A percentile compares a stretch with the other conserved stretches of the same genome.
These are phyloP conservation scores for Torulaspora indica DNA, from an alignment of 805 yeast genomes.

Conservation along the genomic window DNA sequence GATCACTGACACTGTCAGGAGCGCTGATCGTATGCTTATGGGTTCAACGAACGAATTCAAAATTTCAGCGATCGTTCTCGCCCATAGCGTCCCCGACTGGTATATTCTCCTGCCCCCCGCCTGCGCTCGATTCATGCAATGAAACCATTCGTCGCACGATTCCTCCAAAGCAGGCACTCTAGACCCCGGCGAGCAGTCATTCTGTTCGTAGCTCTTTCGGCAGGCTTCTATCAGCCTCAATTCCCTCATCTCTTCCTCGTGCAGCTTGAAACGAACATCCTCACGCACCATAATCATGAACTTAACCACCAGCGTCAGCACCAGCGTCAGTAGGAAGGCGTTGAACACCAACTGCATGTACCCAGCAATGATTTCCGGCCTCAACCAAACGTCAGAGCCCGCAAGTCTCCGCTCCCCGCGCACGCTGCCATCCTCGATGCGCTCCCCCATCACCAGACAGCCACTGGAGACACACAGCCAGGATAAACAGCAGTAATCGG, in stretches of 20 bases:
- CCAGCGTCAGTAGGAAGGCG: constrained; percentile 44
- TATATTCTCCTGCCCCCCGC: constrained; percentile 45
- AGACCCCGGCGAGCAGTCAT: constrained; percentile 60
- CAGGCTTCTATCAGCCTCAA: constrained; percentile 63
- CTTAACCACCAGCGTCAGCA: constrained; percentile 48
- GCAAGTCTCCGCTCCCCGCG: neutral
- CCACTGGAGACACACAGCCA: neutral
- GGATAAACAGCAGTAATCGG: too few relatives aligned
- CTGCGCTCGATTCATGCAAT: constrained; percentile 56
- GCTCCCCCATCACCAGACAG: constrained; percentile 1
- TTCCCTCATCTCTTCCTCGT: constrained; percentile 53
- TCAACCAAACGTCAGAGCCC: neutral
- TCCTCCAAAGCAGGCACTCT: constrained; percentile 73
- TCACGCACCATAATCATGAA: constrained; percentile 52
- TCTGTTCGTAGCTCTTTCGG: constrained; percentile 59
- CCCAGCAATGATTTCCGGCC: constrained; percentile 13
- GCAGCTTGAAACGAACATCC: constrained; percentile 71
- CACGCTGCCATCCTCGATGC: neutral
- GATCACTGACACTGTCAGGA: constrained; percentile 43
- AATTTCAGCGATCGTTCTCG: constrained; percentile 78
- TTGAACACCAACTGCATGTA: constrained; percentile 65
- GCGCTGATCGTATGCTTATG: constrained; percentile 63
- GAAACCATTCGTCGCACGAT: constrained; percentile 68
- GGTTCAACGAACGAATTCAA: constrained; percentile 70
- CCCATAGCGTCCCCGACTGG: constrained; percentile 68